phyloP scores from a whole-genome alignment of 129 eudicot species.

The Lactuca sativa region DNA sequence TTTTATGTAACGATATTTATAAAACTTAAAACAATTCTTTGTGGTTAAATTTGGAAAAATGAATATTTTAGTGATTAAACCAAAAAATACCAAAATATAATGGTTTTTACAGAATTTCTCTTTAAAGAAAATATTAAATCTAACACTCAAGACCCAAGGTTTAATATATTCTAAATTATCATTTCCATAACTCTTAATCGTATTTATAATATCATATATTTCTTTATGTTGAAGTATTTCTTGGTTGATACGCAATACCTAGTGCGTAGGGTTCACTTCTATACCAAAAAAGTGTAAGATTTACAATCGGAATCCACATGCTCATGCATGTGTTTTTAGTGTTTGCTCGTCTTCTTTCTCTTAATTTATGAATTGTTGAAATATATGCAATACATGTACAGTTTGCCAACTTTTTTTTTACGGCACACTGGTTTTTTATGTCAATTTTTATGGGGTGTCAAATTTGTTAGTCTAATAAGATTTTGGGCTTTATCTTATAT shows the following conservation, averaged over 20 bases:
- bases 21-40: too few species aligned
- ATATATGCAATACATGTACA: too few species aligned
- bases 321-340: constrained; percentile 5
- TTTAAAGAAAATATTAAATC: too few species aligned
- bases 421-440: not conserved
- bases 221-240: constrained; percentile 3
- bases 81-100: too few species aligned
- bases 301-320: constrained; percentile 26
- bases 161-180: too few species aligned
- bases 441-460: not conserved
- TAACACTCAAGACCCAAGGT: not conserved
- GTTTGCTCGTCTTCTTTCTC: not conserved
- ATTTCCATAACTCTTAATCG: not conserved
- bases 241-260: constrained; percentile 27
- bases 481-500: too few species aligned
- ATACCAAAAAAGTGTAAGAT: constrained; percentile 37
- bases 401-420: not conserved
- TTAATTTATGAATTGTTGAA: too few species aligned
- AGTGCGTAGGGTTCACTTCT: constrained; percentile 29
- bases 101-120: too few species aligned
- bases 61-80: too few species aligned
- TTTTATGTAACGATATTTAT: too few species aligned
- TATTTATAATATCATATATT: not conserved
- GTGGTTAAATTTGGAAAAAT: too few species aligned
- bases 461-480: too few species aligned